Percentiles rank a stretch among this genome's conserved stretches.
Evolutionary conservation across 306 rosid species (phyloP).

Genomic region (Rosa rugosa): DNA sequence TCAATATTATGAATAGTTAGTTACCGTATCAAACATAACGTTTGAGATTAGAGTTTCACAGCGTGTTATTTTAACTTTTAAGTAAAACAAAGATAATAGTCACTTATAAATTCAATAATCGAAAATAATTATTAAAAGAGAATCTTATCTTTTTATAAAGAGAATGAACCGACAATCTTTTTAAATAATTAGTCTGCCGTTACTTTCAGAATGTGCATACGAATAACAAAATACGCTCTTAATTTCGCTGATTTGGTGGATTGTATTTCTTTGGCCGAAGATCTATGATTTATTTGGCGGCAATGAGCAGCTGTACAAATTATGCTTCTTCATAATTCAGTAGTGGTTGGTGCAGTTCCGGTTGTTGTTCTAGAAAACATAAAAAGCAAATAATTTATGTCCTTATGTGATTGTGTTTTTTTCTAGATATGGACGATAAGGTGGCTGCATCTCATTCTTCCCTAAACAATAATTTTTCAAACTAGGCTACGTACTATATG

Average conservation of each 20-base stretch:
- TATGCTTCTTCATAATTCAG: neutral
- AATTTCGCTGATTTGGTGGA: neutral
- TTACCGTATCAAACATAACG: too few relatives aligned
- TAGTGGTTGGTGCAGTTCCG: neutral
- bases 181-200: too few relatives aligned
- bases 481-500: neutral
- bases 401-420: neutral
- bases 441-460: neutral
- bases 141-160: too few relatives aligned
- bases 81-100: too few relatives aligned
- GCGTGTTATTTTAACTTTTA: too few relatives aligned
- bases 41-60: too few relatives aligned
- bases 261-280: neutral
- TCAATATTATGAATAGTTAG: too few relatives aligned
- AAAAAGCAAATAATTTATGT: neutral
- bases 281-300: constrained; percentile 1
- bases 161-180: too few relatives aligned
- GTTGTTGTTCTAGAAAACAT: constrained; percentile 27
- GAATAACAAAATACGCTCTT: too few relatives aligned
- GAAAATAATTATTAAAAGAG: too few relatives aligned
- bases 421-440: constrained; percentile 2
- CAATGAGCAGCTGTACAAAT: constrained; percentile 9
- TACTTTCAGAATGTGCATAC: too few relatives aligned
- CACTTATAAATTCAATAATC: too few relatives aligned
- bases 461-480: neutral